Conservation (phyloP, 2,329 filamentous ascomycete genomes). For the Myrmaecium sp. region DNA sequence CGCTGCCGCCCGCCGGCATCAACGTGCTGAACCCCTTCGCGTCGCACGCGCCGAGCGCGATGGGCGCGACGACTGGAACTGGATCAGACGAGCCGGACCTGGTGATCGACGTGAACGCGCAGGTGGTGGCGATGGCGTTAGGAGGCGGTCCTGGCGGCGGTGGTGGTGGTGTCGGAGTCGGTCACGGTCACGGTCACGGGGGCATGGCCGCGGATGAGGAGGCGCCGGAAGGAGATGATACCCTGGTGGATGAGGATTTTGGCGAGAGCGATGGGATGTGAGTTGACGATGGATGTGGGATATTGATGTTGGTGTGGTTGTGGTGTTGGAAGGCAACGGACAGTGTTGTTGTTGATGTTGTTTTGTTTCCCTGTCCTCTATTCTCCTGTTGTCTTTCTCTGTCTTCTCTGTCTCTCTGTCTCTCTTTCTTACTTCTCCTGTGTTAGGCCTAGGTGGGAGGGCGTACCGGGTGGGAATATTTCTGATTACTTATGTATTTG, state of each 20-base stretch:
- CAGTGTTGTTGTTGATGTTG: no score
- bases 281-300: background rate
- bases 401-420: no score
- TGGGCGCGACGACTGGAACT: slow-evolving; percentile 3
- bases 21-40: background rate
- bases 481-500: background rate
- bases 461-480: background rate
- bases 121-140: slow-evolving; percentile 18
- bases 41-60: slow-evolving; percentile 2
- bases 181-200: slow-evolving; percentile 20
- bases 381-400: no score
- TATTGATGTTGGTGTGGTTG: background rate
- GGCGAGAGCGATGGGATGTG: slow-evolving; percentile 27
- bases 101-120: slow-evolving; percentile 19
- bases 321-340: no score
- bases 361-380: no score
- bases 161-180: slow-evolving; percentile 19
- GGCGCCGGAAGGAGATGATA: no score
- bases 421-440: no score
- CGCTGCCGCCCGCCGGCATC: background rate
- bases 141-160: slow-evolving; percentile 16
- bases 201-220: slow-evolving; percentile 23
- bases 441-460: background rate
- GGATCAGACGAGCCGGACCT: slow-evolving; percentile 13
- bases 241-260: slow-evolving; percentile 27